Percentiles rank a stretch among this genome's conserved stretches.
Evolutionary conservation across 176 grass and related monocot species (phyloP).

Genomic region (Pharus latifolius): DNA sequence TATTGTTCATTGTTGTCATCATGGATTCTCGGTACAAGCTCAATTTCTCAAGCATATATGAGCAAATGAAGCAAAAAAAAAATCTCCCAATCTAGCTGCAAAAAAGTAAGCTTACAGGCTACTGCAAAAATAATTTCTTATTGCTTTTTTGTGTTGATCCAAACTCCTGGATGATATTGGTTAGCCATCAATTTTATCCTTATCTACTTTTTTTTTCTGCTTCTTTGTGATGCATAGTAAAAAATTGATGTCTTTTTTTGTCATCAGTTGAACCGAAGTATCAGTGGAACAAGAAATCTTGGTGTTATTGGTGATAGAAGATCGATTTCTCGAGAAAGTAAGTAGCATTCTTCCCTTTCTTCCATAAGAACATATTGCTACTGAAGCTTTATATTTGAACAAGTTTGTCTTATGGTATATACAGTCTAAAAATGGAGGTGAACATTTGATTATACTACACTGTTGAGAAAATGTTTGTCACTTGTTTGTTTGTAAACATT

Average conservation of each 20-base stretch:
- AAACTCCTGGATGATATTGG: background rate
- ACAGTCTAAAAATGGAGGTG: background rate
- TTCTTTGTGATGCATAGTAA: slow-evolving; percentile 1
- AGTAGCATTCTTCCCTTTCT: slow-evolving; percentile 19
- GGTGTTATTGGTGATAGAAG: slow-evolving; percentile 89
- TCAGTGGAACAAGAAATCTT: slow-evolving; percentile 44
- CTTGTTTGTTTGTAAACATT: background rate
- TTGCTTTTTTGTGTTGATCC: background rate
- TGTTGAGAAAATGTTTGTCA: background rate
- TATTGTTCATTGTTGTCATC: too few relatives aligned
- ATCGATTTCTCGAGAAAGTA: slow-evolving; percentile 94
- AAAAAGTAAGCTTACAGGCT: too few relatives aligned
- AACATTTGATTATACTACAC: background rate
- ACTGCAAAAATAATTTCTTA: background rate
- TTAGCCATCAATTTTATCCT: background rate
- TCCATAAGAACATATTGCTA: background rate
- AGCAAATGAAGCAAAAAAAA: too few relatives aligned
- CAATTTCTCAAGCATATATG: too few relatives aligned
- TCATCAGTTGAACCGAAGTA: slow-evolving; percentile 77
- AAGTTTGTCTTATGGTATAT: background rate
- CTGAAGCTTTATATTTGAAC: background rate
- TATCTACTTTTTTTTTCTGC: background rate
- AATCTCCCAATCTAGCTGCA: too few relatives aligned
- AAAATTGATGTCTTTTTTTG: background rate
- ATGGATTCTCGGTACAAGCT: too few relatives aligned